Evolutionary conservation across 805 yeast species (phyloP).

Genomic region (Lipomyces chichibuensis): DNA sequence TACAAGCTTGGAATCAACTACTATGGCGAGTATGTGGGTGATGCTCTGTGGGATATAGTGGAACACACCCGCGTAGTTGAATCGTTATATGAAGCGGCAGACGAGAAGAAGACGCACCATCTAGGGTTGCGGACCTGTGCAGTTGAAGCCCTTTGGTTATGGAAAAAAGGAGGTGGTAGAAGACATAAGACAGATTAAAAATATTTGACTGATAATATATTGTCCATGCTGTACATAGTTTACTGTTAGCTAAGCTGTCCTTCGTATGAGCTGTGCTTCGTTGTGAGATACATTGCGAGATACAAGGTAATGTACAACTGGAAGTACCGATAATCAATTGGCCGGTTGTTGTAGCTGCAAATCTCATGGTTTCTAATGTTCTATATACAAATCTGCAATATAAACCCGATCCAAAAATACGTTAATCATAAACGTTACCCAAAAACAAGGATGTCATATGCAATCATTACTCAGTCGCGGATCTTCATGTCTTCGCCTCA

Average conservation of each 20-base stretch:
- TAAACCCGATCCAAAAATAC: not conserved
- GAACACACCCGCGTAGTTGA: slow-evolving; percentile 65
- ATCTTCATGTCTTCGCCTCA: not conserved
- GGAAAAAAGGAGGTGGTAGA: slow-evolving; percentile 53
- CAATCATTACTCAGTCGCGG: not conserved
- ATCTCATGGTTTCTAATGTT: not conserved
- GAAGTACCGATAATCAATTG: too few relatives aligned
- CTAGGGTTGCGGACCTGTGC: slow-evolving; percentile 81
- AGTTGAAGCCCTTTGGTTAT: slow-evolving; percentile 86
- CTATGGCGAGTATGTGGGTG: slow-evolving; percentile 53
- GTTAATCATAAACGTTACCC: not conserved
- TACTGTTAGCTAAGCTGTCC: not conserved
- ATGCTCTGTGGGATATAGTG: slow-evolving; percentile 70
- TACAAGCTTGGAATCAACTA: slow-evolving; percentile 69
- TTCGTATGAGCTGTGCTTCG: not conserved
- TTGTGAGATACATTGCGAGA: not conserved
- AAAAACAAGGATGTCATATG: not conserved
- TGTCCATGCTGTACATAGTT: not conserved
- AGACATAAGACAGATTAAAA: slow-evolving; percentile 27
- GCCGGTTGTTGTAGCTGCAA: not conserved
- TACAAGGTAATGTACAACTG: not conserved
- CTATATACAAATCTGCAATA: not conserved
- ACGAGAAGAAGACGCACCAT: slow-evolving; percentile 64
- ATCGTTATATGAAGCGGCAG: slow-evolving; percentile 62
- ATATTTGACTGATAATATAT: not conserved